Evolutionary conservation across 2,329 filamentous ascomycete species (phyloP).

Genomic region (Aureobasidium leucospermi): DNA sequence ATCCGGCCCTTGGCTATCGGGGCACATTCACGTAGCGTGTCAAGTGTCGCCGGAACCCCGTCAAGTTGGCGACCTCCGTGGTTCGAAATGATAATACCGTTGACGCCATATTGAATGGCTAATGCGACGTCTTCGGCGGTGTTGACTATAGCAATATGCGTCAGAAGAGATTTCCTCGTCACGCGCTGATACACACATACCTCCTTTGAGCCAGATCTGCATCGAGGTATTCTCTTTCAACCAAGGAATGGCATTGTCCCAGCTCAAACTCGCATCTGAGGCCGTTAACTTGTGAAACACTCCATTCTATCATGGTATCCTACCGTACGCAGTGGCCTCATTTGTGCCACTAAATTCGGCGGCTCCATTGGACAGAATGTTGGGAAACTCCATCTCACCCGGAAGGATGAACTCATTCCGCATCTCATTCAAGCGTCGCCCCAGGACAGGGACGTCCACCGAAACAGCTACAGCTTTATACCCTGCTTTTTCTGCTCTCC

Average conservation of each 20-base stretch:
- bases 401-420: conserved; percentile 44
- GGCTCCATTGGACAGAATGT: no score
- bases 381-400: not conserved
- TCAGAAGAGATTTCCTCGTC: no score
- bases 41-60: conserved; percentile 42
- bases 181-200: no score
- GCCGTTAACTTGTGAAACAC: no score
- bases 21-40: conserved; percentile 28
- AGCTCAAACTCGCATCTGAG: no score
- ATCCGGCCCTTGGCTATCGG: conserved; percentile 32
- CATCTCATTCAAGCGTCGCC: conserved; percentile 42
- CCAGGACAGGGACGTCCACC: conserved; percentile 44
- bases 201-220: no score
- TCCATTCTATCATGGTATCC: no score
- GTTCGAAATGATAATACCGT: conserved; percentile 27
- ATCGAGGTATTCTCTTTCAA: no score
- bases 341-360: no score
- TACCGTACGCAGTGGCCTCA: no score
- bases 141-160: no score
- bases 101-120: conserved; percentile 8
- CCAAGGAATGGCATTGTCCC: no score
- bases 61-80: conserved; percentile 48
- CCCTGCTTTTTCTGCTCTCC: conserved; percentile 27
- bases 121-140: conserved; percentile 11
- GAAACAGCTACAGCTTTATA: conserved; percentile 46